A percentile compares a stretch with the other conserved stretches of the same genome.
These are phyloP conservation scores for Aristolochia fimbriata DNA, from an alignment of 164 flowering plant species.

Conservation along the genomic window DNA sequence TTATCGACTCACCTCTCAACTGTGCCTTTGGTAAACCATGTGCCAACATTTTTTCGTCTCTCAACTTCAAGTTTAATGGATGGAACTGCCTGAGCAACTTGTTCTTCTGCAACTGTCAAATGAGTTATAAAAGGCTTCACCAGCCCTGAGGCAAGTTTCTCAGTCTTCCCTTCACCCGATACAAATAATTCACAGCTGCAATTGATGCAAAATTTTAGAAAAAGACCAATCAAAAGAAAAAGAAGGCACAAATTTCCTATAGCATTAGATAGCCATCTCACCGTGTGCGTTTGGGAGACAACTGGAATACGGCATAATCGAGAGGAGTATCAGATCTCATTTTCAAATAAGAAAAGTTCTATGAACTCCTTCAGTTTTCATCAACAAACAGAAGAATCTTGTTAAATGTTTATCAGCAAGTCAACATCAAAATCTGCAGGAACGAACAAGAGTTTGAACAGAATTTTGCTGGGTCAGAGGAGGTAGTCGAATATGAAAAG, in stretches of 20 bases:
- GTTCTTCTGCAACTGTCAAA: slow-evolving; percentile 78
- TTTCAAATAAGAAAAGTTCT: background rate
- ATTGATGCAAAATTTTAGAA: background rate
- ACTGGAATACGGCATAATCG: slow-evolving; percentile 71
- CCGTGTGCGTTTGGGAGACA: slow-evolving; percentile 77
- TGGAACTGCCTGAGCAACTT: slow-evolving; percentile 47
- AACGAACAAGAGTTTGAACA: background rate
- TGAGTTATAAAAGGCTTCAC: slow-evolving; percentile 82
- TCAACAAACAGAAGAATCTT: background rate
- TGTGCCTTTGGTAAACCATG: slow-evolving; percentile 95
- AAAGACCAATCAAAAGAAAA: background rate
- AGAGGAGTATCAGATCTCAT: slow-evolving; percentile 43
- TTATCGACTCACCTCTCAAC: slow-evolving; percentile 60
- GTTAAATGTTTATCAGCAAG: background rate
- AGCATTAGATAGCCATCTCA: slow-evolving; percentile 15
- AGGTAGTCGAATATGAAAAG: background rate
- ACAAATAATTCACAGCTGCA: slow-evolving; percentile 89
- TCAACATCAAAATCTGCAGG: background rate
- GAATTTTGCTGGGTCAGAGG: background rate
- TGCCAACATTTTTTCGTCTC: slow-evolving; percentile 40
- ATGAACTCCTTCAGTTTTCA: background rate
- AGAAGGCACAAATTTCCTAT: background rate
- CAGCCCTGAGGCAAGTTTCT: slow-evolving; percentile 90
- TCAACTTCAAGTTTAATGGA: slow-evolving; percentile 76
- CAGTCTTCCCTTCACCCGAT: slow-evolving; percentile 61